These are phyloP conservation scores for Chrysoporthe austroafricana DNA, from an alignment of 2,329 filamentous ascomycete species.

Conservation along the genomic window DNA sequence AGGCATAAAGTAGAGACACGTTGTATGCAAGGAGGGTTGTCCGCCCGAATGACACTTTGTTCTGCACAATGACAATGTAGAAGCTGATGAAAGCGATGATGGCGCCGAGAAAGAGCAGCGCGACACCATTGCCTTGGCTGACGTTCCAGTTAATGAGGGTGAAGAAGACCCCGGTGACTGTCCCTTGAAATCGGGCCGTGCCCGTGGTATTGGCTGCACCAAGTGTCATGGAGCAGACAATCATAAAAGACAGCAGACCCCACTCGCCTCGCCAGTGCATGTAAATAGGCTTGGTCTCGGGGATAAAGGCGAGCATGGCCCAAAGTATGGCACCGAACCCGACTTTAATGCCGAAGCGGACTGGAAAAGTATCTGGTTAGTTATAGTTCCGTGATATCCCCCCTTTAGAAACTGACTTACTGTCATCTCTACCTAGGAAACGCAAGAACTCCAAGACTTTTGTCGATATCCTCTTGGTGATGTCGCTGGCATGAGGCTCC, in stretches of 20 bases:
- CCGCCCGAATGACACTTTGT: constrained; percentile 86
- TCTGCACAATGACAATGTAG: constrained; percentile 83
- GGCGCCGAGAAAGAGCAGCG: constrained; percentile 82
- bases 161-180: constrained; percentile 75
- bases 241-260: constrained; percentile 96
- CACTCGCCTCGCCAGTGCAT: constrained; percentile 92
- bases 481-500: constrained; percentile 49
- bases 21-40: constrained; percentile 98
- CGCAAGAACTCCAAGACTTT: constrained; percentile 49
- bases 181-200: constrained; percentile 83
- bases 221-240: constrained; percentile 97
- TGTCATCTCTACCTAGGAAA: constrained; percentile 57
- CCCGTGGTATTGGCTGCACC: constrained; percentile 95
- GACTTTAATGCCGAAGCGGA: constrained; percentile 87
- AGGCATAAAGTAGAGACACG: constrained; percentile 90
- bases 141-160: constrained; percentile 80
- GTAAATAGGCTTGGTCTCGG: constrained; percentile 77
- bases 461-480: constrained; percentile 52
- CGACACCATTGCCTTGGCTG: constrained; percentile 72
- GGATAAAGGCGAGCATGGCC: constrained; percentile 85
- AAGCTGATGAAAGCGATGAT: constrained; percentile 82
- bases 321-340: constrained; percentile 88
- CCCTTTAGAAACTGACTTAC: constrained; percentile 37
- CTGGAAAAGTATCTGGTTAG: constrained; percentile 36
- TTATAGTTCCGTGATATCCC: neutral